Evolutionary conservation across 2,329 filamentous ascomycete species (phyloP).

Genomic region (Aspergillus sp.): DNA sequence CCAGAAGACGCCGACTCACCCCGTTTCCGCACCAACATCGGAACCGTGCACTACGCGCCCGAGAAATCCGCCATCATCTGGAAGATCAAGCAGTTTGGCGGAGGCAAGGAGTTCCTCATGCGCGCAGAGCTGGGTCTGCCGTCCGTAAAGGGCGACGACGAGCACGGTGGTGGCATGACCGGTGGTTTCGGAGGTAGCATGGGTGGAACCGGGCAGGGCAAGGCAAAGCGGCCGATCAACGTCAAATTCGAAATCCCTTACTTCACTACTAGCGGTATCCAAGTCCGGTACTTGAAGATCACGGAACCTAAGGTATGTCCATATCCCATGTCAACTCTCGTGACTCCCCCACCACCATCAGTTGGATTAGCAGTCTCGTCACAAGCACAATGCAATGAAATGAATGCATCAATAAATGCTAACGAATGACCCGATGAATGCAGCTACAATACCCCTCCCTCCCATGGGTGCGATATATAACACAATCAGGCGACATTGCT

Average conservation of each 20-base stretch:
- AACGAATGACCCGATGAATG: not conserved
- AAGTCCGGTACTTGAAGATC: conserved; percentile 98
- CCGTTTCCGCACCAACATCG: conserved; percentile 95
- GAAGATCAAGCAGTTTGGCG: conserved; percentile 99
- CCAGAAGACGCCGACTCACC: conserved; percentile 96
- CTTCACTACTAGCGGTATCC: conserved; percentile 98
- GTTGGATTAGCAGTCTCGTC: not conserved
- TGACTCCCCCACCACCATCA: not conserved
- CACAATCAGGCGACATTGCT: conserved; percentile 94
- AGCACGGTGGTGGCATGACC: conserved; percentile 95
- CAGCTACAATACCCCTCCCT: conserved; percentile 97
- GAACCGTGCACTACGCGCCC: conserved; percentile 93
- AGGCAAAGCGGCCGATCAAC: conserved; percentile 94
- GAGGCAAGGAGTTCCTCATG: conserved; percentile 98
- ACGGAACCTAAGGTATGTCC: conserved; percentile 94
- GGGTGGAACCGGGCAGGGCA: conserved; percentile 82
- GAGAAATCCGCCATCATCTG: conserved; percentile 97
- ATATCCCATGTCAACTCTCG: not conserved
- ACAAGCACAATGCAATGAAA: not conserved
- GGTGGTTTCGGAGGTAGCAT: conserved; percentile 96
- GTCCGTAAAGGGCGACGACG: conserved; percentile 91
- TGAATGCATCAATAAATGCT: too few relatives aligned
- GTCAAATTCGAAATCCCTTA: conserved; percentile 99
- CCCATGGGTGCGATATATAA: conserved; percentile 98
- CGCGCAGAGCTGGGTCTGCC: conserved; percentile 92